Conservation (phyloP, 177 flowering plant species). For the Tripterygium wilfordii region DNA sequence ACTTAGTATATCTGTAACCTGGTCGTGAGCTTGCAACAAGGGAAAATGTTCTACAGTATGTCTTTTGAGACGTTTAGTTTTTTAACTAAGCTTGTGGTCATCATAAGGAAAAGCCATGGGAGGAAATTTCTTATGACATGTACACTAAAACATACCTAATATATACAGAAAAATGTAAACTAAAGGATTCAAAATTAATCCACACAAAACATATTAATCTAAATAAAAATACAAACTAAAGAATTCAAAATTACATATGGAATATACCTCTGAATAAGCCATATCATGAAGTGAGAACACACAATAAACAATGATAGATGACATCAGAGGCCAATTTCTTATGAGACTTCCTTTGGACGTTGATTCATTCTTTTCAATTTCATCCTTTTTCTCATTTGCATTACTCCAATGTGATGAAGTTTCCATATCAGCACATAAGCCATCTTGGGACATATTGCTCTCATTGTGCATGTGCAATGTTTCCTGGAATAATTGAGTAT, state of each 20-base stretch:
- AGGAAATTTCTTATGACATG: too few species aligned
- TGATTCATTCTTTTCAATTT: slow-evolving; percentile 11
- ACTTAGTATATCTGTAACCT: too few species aligned
- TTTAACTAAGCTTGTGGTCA: too few species aligned
- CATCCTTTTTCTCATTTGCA: slow-evolving; percentile 6
- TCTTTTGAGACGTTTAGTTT: too few species aligned
- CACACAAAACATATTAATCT: too few species aligned
- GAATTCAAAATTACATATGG: slow-evolving; percentile 4
- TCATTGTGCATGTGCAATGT: slow-evolving; percentile 54
- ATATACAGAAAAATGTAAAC: too few species aligned
- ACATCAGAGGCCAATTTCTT: slow-evolving; percentile 74
- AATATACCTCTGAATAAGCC: slow-evolving; percentile 57
- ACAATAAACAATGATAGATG: slow-evolving; percentile 68
- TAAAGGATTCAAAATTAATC: too few species aligned
- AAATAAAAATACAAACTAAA: too few species aligned
- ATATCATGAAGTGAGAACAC: slow-evolving; percentile 72
- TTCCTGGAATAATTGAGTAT: slow-evolving; percentile 57
- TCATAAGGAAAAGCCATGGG: too few species aligned
- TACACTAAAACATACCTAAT: too few species aligned
- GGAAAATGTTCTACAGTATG: too few species aligned
- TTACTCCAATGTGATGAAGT: slow-evolving; percentile 15
- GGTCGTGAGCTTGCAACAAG: too few species aligned
- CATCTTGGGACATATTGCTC: slow-evolving; percentile 2
- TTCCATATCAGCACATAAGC: slow-evolving; percentile 32
- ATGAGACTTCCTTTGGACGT: slow-evolving; percentile 32